Evolutionary conservation across 768 basidiomycete genomes (phyloP).

Genomic region (Russula ochroleuca): DNA sequence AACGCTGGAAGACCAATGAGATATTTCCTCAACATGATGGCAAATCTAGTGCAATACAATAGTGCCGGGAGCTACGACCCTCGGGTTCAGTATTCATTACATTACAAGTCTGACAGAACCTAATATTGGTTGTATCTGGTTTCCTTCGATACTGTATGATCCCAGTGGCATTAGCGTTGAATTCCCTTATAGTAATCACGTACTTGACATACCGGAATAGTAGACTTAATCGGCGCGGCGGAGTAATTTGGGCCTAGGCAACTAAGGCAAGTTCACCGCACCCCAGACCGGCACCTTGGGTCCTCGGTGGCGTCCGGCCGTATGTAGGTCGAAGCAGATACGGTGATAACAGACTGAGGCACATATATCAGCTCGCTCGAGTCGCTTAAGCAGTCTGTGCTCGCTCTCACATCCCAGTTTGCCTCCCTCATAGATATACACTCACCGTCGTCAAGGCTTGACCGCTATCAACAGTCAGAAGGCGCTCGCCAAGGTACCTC

Average conservation of each 20-base stretch:
- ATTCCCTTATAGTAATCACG: neutral
- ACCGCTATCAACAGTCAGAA: neutral
- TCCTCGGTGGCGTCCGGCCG: neutral
- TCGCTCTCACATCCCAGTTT: neutral
- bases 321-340: neutral
- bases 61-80: neutral
- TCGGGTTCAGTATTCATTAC: too few species aligned
- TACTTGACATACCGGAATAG: neutral
- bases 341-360: neutral
- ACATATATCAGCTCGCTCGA: neutral
- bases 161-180: neutral
- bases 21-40: constrained; percentile 9
- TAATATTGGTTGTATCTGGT: neutral
- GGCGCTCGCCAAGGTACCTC: neutral
- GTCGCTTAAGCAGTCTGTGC: neutral
- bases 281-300: neutral
- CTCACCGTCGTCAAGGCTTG: neutral
- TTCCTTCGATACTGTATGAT: neutral
- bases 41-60: constrained; percentile 46
- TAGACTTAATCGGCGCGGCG: neutral
- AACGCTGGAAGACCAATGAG: constrained; percentile 42
- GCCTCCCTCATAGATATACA: neutral
- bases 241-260: neutral
- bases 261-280: neutral
- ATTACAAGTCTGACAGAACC: neutral